Evolutionary conservation across 2,329 filamentous ascomycete genomes (phyloP).

Genomic region (Neoascochyta sp.): DNA sequence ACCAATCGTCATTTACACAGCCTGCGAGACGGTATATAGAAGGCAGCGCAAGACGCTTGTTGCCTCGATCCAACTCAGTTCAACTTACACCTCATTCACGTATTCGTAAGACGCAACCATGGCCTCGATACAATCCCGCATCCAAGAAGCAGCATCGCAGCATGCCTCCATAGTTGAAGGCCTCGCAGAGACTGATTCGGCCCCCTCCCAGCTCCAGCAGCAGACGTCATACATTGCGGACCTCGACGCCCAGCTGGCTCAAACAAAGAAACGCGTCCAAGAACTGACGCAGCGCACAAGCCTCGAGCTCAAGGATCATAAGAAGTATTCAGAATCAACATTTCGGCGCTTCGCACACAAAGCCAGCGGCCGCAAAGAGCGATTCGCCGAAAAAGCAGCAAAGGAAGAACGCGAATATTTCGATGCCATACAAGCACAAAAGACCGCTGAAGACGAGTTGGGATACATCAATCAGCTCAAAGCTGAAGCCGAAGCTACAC

Average conservation of each 20-base stretch:
- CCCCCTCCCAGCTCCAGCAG: conserved; percentile 29
- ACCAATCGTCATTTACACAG: too few species aligned
- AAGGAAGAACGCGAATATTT: conserved; percentile 38
- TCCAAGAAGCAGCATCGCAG: conserved; percentile 24
- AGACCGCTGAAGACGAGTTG: conserved; percentile 30
- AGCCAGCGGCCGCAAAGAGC: conserved; percentile 25
- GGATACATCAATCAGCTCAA: conserved; percentile 22
- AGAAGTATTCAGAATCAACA: conserved; percentile 34
- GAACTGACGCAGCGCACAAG: conserved; percentile 17
- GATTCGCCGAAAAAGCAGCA: conserved; percentile 30
- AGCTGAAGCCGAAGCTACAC: conserved; percentile 21
- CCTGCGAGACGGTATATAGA: too few species aligned
- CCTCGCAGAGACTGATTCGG: conserved; percentile 28
- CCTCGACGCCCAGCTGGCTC: conserved; percentile 20
- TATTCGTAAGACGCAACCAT: too few species aligned
- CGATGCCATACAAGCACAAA: conserved; percentile 32
- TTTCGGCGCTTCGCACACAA: conserved; percentile 33
- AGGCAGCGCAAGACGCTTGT: too few species aligned
- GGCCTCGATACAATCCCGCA: conserved; percentile 21
- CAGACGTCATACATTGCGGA: conserved; percentile 29
- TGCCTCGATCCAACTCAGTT: too few species aligned
- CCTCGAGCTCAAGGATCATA: conserved; percentile 28
- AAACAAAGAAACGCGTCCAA: conserved; percentile 14
- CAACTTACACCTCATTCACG: not conserved
- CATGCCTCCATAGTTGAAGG: conserved; percentile 24